A percentile compares a stretch with the other conserved stretches of the same genome.
Conservation (phyloP, 208 protist genomes). For the Leishmania gerbilli region DNA sequence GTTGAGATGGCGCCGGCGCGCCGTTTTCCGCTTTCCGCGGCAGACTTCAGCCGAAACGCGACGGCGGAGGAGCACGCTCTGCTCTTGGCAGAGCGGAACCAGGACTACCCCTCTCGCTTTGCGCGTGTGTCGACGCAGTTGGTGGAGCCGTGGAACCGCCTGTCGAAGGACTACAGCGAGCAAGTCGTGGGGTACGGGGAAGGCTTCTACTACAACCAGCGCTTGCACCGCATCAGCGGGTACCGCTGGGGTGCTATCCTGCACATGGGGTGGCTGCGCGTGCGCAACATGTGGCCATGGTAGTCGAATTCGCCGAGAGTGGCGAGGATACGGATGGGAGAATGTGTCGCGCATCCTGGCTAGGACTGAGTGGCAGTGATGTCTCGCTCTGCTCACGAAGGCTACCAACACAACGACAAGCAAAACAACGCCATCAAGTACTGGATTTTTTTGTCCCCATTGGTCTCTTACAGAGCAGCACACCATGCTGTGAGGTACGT, state of each 20-base stretch:
- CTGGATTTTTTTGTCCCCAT: background rate
- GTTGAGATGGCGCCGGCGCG: conserved; percentile 4
- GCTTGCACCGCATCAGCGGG: conserved; percentile 64
- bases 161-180: conserved; percentile 11
- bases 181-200: conserved; percentile 49
- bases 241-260: conserved; percentile 39
- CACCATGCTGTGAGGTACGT: background rate
- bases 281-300: conserved; percentile 21
- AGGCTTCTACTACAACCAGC: conserved; percentile 64
- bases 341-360: background rate
- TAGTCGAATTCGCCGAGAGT: background rate
- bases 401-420: background rate
- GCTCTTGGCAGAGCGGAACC: background rate
- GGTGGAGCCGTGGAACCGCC: conserved; percentile 75
- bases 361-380: background rate
- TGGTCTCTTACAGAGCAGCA: background rate
- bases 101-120: conserved; percentile 3
- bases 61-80: background rate
- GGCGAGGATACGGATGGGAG: background rate
- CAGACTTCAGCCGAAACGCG: conserved; percentile 13
- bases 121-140: conserved; percentile 27
- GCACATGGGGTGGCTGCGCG: conserved; percentile 15
- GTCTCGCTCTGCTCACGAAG: background rate
- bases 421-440: background rate
- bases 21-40: conserved; percentile 18